Percentiles rank a stretch among this genome's conserved stretches.
phyloP scores from a whole-genome alignment of 23 red algal species.

The Gracilaria domingensis region DNA sequence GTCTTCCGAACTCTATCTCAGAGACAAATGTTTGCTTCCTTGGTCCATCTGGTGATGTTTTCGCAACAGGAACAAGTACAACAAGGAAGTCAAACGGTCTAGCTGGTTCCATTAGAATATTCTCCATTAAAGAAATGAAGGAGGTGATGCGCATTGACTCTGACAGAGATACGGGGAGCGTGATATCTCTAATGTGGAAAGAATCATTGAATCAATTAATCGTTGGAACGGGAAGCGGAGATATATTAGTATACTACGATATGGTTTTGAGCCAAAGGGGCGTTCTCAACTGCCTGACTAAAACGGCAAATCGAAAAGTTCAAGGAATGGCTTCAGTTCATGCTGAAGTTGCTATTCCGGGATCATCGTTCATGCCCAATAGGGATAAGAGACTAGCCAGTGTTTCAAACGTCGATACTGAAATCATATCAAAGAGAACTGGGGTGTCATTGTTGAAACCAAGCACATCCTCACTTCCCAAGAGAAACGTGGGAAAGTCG shows the following conservation, averaged over 20 bases:
- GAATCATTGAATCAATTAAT: conserved; percentile 64
- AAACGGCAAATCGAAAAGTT: conserved; percentile 41
- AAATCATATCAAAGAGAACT: neutral
- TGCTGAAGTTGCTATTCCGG: conserved; percentile 23
- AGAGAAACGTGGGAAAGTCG: neutral
- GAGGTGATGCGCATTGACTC: conserved; percentile 18
- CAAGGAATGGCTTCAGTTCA: conserved; percentile 59
- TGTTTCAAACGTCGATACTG: neutral
- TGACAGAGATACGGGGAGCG: conserved; percentile 43
- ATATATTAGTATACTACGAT: conserved; percentile 44
- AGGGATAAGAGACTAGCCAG: neutral
- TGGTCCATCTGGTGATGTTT: conserved; percentile 35
- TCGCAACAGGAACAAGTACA: conserved; percentile 66
- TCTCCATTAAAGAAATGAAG: conserved; percentile 21
- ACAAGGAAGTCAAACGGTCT: conserved; percentile 17
- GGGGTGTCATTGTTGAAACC: conserved; percentile 16
- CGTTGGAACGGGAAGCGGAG: conserved; percentile 52
- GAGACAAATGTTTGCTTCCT: conserved; percentile 60
- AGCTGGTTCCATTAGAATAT: conserved; percentile 50
- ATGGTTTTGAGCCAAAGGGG: conserved; percentile 36
- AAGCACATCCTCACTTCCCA: neutral
- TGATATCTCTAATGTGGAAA: conserved; percentile 51
- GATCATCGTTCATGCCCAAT: conserved; percentile 3
- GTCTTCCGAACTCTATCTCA: conserved; percentile 53
- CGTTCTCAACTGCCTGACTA: conserved; percentile 56